These are phyloP conservation scores for Colletotrichum sp. DNA, from an alignment of 2,329 filamentous ascomycete genomes.

Conservation along the genomic window DNA sequence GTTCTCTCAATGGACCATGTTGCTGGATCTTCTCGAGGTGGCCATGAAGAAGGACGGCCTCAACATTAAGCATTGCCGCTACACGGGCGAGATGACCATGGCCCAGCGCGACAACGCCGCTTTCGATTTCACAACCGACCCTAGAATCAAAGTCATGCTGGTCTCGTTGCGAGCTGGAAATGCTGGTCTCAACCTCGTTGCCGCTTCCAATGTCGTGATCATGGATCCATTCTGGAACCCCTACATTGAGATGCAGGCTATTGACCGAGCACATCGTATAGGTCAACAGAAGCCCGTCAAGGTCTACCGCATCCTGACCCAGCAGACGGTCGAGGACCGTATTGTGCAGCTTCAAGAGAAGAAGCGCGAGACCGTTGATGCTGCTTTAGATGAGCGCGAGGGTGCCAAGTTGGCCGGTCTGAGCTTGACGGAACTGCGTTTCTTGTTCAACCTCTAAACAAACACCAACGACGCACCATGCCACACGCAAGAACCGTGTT, in stretches of 20 bases:
- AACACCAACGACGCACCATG: background rate
- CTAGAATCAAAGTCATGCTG: slow-evolving; percentile 71
- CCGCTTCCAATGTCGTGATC: slow-evolving; percentile 85
- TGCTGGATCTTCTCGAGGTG: slow-evolving; percentile 79
- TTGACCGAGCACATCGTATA: slow-evolving; percentile 88
- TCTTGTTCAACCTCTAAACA: slow-evolving; percentile 58
- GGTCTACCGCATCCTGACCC: slow-evolving; percentile 80
- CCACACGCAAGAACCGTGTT: background rate
- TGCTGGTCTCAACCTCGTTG: slow-evolving; percentile 84
- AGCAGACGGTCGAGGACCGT: slow-evolving; percentile 84
- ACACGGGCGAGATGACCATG: slow-evolving; percentile 78
- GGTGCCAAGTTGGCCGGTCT: slow-evolving; percentile 71
- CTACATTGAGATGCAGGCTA: slow-evolving; percentile 89
- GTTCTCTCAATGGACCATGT: slow-evolving; percentile 82
- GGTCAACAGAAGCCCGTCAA: slow-evolving; percentile 77
- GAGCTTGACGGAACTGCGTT: slow-evolving; percentile 69
- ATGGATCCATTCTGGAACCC: slow-evolving; percentile 96
- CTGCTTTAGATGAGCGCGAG: slow-evolving; percentile 79
- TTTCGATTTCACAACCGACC: slow-evolving; percentile 65
- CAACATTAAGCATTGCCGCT: slow-evolving; percentile 67
- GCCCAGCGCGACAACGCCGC: slow-evolving; percentile 71
- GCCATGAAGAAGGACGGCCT: slow-evolving; percentile 62
- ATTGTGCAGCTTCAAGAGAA: slow-evolving; percentile 80
- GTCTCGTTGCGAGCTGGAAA: slow-evolving; percentile 83
- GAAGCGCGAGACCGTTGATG: slow-evolving; percentile 79